Evolutionary conservation across 331 rosid genomes (phyloP).

Genomic region (Erythrophleum ivorense): DNA sequence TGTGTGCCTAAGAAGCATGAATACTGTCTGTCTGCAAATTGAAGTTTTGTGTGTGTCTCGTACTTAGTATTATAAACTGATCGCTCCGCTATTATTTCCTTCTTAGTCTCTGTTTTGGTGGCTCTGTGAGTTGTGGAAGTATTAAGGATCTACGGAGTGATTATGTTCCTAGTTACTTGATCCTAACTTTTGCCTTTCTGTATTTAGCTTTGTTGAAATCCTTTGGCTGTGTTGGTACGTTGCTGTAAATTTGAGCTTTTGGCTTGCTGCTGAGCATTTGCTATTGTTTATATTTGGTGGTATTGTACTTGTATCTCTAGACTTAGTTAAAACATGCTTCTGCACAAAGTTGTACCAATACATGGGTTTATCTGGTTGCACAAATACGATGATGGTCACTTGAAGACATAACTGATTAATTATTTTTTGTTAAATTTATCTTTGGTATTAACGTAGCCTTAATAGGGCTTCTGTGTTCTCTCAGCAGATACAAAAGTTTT

Average conservation of each 20-base stretch:
- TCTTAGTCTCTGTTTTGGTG: slow-evolving; percentile 20
- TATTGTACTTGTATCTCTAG: slow-evolving; percentile 22
- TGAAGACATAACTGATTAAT: not conserved
- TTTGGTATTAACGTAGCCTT: slow-evolving; percentile 28
- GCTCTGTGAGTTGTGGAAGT: not conserved
- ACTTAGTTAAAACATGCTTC: slow-evolving; percentile 31
- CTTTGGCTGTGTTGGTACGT: slow-evolving; percentile 33
- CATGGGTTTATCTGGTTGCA: slow-evolving; percentile 34
- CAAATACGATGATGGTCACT: slow-evolving; percentile 28
- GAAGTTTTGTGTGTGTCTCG: not conserved
- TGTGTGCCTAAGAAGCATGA: not conserved
- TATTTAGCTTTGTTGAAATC: slow-evolving; percentile 9
- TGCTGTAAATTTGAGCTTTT: slow-evolving; percentile 15
- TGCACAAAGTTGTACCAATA: slow-evolving; percentile 23
- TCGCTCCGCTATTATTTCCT: not conserved
- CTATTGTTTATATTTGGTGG: slow-evolving; percentile 6
- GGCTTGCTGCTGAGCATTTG: slow-evolving; percentile 1
- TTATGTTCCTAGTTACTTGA: slow-evolving; percentile 12
- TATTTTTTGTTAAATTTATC: slow-evolving; percentile 11
- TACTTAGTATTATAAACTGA: not conserved
- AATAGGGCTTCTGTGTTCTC: slow-evolving; percentile 2
- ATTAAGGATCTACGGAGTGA: slow-evolving; percentile 5
- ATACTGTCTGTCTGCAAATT: not conserved
- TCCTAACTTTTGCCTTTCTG: slow-evolving; percentile 1
- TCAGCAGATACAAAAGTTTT: slow-evolving; percentile 14